phyloP scores from a whole-genome alignment of 2,329 filamentous ascomycete genomes.

The Trichoderma breve region DNA sequence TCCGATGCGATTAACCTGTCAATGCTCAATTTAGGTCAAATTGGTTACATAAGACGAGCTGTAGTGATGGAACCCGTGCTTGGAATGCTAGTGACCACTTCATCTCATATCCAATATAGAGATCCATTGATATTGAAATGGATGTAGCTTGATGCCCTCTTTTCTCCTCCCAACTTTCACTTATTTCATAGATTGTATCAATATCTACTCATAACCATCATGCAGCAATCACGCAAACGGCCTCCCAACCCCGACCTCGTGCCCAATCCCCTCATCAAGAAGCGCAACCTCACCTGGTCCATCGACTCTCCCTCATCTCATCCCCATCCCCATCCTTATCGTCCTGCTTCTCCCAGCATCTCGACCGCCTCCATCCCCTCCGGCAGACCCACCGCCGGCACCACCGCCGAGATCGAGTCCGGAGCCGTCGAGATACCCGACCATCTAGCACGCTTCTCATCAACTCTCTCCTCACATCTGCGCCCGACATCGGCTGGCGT shows the following conservation, averaged over 20 bases:
- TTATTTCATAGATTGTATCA: neutral
- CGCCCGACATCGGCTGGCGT: constrained; percentile 24
- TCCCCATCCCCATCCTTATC: neutral
- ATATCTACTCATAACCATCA: neutral
- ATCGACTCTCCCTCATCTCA: constrained; percentile 24
- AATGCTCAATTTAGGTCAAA: neutral
- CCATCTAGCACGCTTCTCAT: constrained; percentile 41
- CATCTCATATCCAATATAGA: neutral
- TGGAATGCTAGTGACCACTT: neutral
- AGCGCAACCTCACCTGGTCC: constrained; percentile 45
- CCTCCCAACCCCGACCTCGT: constrained; percentile 38
- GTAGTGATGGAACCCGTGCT: neutral
- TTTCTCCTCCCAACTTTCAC: neutral
- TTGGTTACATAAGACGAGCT: neutral
- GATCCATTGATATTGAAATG: neutral
- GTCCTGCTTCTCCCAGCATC: neutral
- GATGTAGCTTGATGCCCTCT: neutral
- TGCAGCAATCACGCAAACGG: constrained; percentile 29
- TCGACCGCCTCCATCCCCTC: constrained; percentile 14
- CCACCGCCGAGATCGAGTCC: constrained; percentile 42
- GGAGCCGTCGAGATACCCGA: constrained; percentile 38
- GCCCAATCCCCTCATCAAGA: constrained; percentile 48
- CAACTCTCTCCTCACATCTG: constrained; percentile 31
- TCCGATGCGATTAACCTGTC: neutral
- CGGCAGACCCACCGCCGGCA: constrained; percentile 22